Evolutionary conservation across 1,284 basidiomycete species (phyloP).

Genomic region (Trametes versicolor): DNA sequence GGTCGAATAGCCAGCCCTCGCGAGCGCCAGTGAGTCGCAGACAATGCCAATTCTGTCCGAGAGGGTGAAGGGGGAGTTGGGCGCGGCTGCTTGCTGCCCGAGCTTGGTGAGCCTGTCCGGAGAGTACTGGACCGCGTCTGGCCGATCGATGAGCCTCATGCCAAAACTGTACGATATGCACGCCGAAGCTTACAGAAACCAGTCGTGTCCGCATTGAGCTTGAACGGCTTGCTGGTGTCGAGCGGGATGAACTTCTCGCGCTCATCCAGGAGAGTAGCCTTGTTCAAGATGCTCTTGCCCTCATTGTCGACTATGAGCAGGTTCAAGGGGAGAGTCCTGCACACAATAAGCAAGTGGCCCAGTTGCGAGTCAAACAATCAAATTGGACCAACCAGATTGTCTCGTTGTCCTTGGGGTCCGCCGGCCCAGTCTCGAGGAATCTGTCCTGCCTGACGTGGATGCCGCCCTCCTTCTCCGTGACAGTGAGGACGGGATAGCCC

Average conservation of each 20-base stretch:
- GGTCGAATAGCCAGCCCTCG: slow-evolving; percentile 82
- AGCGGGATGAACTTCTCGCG: slow-evolving; percentile 78
- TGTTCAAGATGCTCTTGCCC: slow-evolving; percentile 73
- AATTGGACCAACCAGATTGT: slow-evolving; percentile 77
- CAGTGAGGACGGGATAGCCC: slow-evolving; percentile 90
- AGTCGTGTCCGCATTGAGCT: slow-evolving; percentile 90
- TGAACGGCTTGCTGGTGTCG: slow-evolving; percentile 78
- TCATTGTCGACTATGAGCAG: slow-evolving; percentile 70
- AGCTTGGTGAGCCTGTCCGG: slow-evolving; percentile 85
- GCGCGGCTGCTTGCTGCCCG: slow-evolving; percentile 79
- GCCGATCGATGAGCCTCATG: neutral
- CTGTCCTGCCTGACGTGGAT: slow-evolving; percentile 90
- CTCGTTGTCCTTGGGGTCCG: slow-evolving; percentile 86
- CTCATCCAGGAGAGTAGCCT: slow-evolving; percentile 71
- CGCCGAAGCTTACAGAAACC: slow-evolving; percentile 80
- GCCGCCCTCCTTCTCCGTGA: slow-evolving; percentile 79
- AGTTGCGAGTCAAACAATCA: slow-evolving; percentile 13
- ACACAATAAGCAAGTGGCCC: slow-evolving; percentile 10
- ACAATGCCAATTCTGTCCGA: slow-evolving; percentile 91
- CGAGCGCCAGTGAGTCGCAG: slow-evolving; percentile 83
- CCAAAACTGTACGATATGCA: neutral
- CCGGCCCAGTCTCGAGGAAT: slow-evolving; percentile 89
- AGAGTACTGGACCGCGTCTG: slow-evolving; percentile 88
- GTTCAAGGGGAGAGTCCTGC: slow-evolving; percentile 84
- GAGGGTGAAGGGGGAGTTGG: slow-evolving; percentile 74